Conservation (phyloP, 176 grass and related monocot species). For the Musa itinerans region DNA sequence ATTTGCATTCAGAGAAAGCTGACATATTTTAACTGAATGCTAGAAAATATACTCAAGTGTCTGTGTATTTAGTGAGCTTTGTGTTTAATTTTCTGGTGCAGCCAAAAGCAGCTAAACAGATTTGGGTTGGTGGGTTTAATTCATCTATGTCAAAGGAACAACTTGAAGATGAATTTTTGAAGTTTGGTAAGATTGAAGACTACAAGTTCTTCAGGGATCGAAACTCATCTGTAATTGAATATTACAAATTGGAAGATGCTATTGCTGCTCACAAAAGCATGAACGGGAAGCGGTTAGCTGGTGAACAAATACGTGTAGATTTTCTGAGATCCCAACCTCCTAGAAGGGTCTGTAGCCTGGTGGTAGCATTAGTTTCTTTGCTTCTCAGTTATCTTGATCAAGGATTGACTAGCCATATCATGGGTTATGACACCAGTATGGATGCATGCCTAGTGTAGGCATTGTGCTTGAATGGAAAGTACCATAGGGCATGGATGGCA, state of each 20-base stretch:
- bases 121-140: slow-evolving; percentile 86
- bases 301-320: slow-evolving; percentile 79
- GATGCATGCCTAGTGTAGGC: no score
- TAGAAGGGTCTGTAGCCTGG: slow-evolving; percentile 43
- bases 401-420: background rate
- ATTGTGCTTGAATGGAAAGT: background rate
- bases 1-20: no score
- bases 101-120: slow-evolving; percentile 69
- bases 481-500: background rate
- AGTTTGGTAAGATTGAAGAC: slow-evolving; percentile 69
- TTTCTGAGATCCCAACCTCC: slow-evolving; percentile 63
- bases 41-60: background rate
- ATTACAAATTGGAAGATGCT: slow-evolving; percentile 66
- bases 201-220: slow-evolving; percentile 53
- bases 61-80: slow-evolving; percentile 7
- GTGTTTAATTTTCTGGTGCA: slow-evolving; percentile 19
- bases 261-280: slow-evolving; percentile 78
- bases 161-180: slow-evolving; percentile 59
- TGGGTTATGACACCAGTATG: no score
- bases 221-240: slow-evolving; percentile 65
- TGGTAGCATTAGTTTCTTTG: background rate
- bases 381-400: background rate
- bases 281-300: slow-evolving; percentile 62
- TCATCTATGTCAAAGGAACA: slow-evolving; percentile 53
- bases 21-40: background rate